Base-by-base conservation (phyloP, 768 basidiomycete species). In the Amanita molliuscula region DNA sequence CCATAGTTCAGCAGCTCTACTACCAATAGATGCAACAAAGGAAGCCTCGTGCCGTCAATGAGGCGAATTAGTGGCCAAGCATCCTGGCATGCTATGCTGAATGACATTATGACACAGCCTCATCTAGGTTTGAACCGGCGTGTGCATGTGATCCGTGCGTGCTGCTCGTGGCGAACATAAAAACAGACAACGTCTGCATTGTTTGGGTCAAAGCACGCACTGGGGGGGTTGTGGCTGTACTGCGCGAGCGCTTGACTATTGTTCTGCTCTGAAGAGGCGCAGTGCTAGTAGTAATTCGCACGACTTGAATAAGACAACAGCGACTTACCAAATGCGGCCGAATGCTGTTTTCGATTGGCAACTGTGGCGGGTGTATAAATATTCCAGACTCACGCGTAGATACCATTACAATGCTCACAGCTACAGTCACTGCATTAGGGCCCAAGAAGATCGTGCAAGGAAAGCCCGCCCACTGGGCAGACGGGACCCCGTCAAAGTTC, bases 391-490 rank as follows among this genome's bases (percentile, higher is more conserved):
- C 10, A 3, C 10, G 8, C 26, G 25, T 10, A 10, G 8, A 28
- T 13, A 16, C 20, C 16, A 42, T 42, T 42, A 21, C 21, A 25
- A 42, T 44, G 42, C n/a, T 13, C 9, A 28, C 23, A 13, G 11
- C 38, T 20, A 20, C 38, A 6, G 31, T 44, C 33, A 50, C 18
- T 5, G 8, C 29, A 33, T 13, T 36, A 6, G 15, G n/a, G 29
- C 44, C 26, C 18, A 52, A 20, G 36, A 52, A 52, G 16, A 20
- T 13, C 10, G 9, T 10, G 3, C 35, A 52, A 1, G 50, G 38
- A 0, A 62, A 59, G 33, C 61, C 60, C 3, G 51, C 55, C 1
- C 64, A 65, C 48, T 65, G 64, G 64, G 54, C 52, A 2, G 55
- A 62, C 44, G 50, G 54, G 16, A 43, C 42, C 2, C 60, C 59